Evolutionary conservation across 371 early-diverging fungal species (phyloP).

Genomic region (Syncephalastrum racemosum): DNA sequence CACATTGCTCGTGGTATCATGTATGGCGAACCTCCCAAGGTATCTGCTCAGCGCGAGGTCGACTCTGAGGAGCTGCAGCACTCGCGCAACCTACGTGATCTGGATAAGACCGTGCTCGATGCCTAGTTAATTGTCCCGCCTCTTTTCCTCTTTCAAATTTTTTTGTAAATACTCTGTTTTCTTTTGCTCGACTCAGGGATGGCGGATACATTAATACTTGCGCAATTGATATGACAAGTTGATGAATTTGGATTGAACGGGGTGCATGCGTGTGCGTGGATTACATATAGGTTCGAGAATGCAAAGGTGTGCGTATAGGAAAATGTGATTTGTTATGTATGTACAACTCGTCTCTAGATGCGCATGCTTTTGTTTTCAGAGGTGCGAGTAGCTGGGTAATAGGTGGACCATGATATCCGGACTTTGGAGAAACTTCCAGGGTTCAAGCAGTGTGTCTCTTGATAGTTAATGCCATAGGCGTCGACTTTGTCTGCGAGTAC

Average conservation of each 20-base stretch:
- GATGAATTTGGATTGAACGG: no score
- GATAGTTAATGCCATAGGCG: conserved; percentile 67
- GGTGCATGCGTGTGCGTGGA: no score
- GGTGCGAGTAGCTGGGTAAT: conserved; percentile 60
- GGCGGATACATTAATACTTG: no score
- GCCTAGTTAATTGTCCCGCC: background rate
- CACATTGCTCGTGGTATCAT: conserved; percentile 19
- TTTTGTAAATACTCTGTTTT: background rate
- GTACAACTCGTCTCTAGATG: no score
- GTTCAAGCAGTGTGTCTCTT: conserved; percentile 77
- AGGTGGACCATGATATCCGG: conserved; percentile 74
- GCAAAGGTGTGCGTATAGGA: no score
- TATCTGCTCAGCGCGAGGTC: conserved; percentile 18
- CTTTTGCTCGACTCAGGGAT: no score
- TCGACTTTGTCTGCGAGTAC: conserved; percentile 87
- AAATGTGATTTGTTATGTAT: no score
- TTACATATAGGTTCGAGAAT: no score
- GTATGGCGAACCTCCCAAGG: conserved; percentile 26
- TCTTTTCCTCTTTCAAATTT: conserved; percentile 7
- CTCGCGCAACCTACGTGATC: conserved; percentile 9
- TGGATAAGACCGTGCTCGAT: conserved; percentile 16
- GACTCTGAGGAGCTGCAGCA: conserved; percentile 18
- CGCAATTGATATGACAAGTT: no score
- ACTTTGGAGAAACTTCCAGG: conserved; percentile 84
- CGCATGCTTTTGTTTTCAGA: no score